phyloP scores from a whole-genome alignment of 331 rosid species.

The Malus hybrid region DNA sequence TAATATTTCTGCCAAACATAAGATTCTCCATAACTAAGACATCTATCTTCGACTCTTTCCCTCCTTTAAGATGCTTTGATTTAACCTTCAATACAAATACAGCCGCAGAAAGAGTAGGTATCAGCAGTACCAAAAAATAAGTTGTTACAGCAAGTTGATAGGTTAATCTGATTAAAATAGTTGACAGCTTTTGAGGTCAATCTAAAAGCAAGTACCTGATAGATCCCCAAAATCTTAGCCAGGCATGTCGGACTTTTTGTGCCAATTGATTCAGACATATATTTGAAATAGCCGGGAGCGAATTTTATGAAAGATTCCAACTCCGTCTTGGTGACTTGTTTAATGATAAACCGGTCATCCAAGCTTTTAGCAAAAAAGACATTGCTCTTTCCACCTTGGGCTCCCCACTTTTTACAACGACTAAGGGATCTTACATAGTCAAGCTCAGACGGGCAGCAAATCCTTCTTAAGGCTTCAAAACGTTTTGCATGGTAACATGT shows the following conservation, averaged over 20 bases:
- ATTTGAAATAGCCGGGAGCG: constrained; percentile 89
- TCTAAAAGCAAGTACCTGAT: constrained; percentile 50
- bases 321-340: constrained; percentile 91
- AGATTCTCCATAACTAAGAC: constrained; percentile 97
- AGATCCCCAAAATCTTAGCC: constrained; percentile 93
- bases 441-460: constrained; percentile 85
- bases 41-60: constrained; percentile 80
- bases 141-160: not conserved
- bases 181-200: not conserved
- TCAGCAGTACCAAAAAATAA: not conserved
- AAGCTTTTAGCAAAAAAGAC: constrained; percentile 90
- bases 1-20: constrained; percentile 61
- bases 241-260: constrained; percentile 87
- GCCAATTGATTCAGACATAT: constrained; percentile 70
- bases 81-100: constrained; percentile 54
- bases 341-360: constrained; percentile 89
- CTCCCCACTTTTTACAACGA: constrained; percentile 96
- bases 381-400: constrained; percentile 99
- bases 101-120: constrained; percentile 6
- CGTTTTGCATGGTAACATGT: constrained; percentile 75
- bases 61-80: constrained; percentile 78
- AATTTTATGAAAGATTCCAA: constrained; percentile 85
- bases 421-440: constrained; percentile 81
- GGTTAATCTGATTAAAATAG: not conserved
- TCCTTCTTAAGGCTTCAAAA: constrained; percentile 82